phyloP scores from a whole-genome alignment of 139 green algal genomes.

The Desmodesmus armatus region DNA sequence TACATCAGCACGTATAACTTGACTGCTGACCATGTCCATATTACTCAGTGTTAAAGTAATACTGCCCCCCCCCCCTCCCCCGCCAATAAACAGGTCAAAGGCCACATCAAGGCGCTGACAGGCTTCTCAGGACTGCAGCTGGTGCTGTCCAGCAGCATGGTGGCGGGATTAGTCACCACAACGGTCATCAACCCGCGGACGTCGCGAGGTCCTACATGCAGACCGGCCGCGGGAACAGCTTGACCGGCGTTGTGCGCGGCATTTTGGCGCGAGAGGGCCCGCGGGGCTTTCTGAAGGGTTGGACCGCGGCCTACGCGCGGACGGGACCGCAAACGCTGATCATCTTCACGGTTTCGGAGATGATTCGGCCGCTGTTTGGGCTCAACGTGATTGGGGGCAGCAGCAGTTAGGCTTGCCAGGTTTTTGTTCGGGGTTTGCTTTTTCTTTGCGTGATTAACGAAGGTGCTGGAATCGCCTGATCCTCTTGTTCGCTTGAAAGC shows the following conservation, averaged over 20 bases:
- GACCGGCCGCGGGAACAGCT: conserved; percentile 44
- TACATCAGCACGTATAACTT: too few species aligned
- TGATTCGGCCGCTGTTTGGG: conserved; percentile 35
- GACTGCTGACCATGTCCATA: too few species aligned
- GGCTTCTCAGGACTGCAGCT: conserved; percentile 60
- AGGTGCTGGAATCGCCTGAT: too few species aligned
- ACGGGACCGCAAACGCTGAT: conserved; percentile 78
- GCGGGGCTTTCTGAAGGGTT: conserved; percentile 72
- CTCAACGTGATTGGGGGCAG: conserved; percentile 15
- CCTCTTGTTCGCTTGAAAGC: too few species aligned
- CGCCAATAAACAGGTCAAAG: conserved; percentile 42
- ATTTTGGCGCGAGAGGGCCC: conserved; percentile 61
- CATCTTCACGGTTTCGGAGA: conserved; percentile 60
- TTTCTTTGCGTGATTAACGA: too few species aligned
- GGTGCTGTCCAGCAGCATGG: conserved; percentile 74
- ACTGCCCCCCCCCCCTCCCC: too few species aligned
- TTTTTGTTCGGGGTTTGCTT: too few species aligned
- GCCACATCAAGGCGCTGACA: conserved; percentile 38
- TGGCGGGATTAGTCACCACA: conserved; percentile 90
- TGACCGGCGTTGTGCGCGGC: conserved; percentile 46
- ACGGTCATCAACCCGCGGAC: conserved; percentile 88
- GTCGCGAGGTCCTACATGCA: conserved; percentile 78
- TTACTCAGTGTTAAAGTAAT: too few species aligned
- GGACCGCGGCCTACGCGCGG: conserved; percentile 69
- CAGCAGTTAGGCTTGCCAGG: too few species aligned